phyloP scores from a whole-genome alignment of 306 rosid genomes.

The apple (Malus domestica) region DNA sequence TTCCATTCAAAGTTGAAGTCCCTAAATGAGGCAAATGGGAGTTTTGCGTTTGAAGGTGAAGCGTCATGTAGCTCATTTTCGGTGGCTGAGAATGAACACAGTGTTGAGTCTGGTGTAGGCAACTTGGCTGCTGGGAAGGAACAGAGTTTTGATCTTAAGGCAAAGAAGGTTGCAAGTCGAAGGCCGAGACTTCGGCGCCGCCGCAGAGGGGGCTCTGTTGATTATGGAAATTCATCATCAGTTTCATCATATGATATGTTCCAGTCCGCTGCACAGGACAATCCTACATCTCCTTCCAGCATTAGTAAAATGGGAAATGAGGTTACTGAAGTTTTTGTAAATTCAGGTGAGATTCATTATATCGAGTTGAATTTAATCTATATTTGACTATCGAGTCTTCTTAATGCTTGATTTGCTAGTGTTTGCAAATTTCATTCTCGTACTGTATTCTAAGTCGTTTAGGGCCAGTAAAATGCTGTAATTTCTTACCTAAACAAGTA shows the following conservation, averaged over 20 bases:
- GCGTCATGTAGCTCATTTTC: conserved; percentile 7
- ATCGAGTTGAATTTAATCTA: background rate
- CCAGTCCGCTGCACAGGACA: conserved; percentile 12
- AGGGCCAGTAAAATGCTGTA: background rate
- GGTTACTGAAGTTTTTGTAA: conserved; percentile 19
- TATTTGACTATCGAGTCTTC: background rate
- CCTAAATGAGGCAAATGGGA: conserved; percentile 8
- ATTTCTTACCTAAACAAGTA: background rate
- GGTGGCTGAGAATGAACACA: background rate
- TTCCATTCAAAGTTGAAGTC: background rate
- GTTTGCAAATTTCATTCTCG: background rate
- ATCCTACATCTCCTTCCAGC: conserved; percentile 20
- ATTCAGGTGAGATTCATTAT: conserved; percentile 20
- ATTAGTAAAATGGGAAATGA: conserved; percentile 14
- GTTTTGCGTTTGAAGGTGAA: conserved; percentile 23
- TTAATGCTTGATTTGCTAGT: background rate
- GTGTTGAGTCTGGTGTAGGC: background rate
- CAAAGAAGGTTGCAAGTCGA: conserved; percentile 6
- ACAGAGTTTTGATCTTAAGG: conserved; percentile 8
- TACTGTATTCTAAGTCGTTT: background rate
- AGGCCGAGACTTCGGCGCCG: conserved; percentile 22
- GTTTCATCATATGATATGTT: conserved; percentile 16
- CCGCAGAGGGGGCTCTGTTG: background rate
- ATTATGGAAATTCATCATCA: conserved; percentile 6
- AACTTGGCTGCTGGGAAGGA: conserved; percentile 8